These are phyloP conservation scores for Gyromitra esculenta DNA, from an alignment of 2,329 filamentous ascomycete species.

Conservation along the genomic window DNA sequence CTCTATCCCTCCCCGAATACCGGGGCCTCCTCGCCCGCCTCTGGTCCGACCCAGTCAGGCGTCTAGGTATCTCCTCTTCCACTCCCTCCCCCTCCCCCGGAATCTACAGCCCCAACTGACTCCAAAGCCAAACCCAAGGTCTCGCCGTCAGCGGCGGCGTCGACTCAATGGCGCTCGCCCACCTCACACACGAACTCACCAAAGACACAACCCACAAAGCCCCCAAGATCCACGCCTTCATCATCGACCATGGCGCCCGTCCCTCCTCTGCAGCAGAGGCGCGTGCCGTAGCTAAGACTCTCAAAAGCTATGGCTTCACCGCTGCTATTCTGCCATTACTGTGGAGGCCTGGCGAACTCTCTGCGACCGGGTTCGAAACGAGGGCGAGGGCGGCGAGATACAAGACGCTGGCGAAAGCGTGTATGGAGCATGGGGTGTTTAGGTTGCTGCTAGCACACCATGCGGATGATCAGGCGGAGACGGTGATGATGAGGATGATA, in stretches of 20 bases:
- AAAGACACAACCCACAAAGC: slow-evolving; percentile 31
- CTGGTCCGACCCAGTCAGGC: slow-evolving; percentile 34
- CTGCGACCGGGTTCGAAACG: slow-evolving; percentile 74
- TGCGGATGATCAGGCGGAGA: slow-evolving; percentile 89
- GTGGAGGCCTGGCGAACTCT: slow-evolving; percentile 62
- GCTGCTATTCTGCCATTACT: slow-evolving; percentile 54
- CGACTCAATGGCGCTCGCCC: slow-evolving; percentile 96
- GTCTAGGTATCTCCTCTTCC: slow-evolving; percentile 26
- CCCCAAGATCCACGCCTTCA: slow-evolving; percentile 60
- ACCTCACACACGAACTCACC: slow-evolving; percentile 69
- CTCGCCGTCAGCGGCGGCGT: slow-evolving; percentile 91
- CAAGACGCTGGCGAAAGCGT: slow-evolving; percentile 72
- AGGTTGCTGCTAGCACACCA: slow-evolving; percentile 85
- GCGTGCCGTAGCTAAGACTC: slow-evolving; percentile 62
- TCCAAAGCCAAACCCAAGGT: slow-evolving; percentile 62
- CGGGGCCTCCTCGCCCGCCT: slow-evolving; percentile 32
- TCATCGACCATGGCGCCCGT: slow-evolving; percentile 68
- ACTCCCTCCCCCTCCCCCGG: background rate
- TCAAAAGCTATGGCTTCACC: slow-evolving; percentile 59
- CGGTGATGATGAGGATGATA: slow-evolving; percentile 80
- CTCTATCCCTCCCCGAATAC: slow-evolving; percentile 42
- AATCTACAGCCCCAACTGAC: slow-evolving; percentile 3
- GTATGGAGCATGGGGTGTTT: slow-evolving; percentile 65
- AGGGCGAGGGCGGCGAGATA: slow-evolving; percentile 79
- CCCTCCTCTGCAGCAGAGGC: slow-evolving; percentile 67